Percentiles rank a stretch among this genome's conserved stretches.
phyloP scores from a whole-genome alignment of 352 stramenopile genomes.

The Pythium diclinum region DNA sequence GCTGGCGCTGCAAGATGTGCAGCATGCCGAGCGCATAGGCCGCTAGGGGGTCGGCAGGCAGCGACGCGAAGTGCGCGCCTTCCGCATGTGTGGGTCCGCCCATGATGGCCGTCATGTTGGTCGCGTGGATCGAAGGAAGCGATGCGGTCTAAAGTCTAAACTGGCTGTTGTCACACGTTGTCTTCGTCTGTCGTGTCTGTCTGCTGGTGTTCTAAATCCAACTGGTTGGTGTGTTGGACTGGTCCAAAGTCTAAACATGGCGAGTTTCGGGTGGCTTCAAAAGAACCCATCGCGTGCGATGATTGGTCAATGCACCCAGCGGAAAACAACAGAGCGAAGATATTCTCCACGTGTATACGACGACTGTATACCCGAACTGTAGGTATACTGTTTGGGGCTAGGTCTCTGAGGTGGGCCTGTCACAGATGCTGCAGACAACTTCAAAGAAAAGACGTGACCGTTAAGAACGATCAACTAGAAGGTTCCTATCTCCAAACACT shows the following conservation, averaged over 20 bases:
- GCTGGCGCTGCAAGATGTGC: constrained; percentile 21
- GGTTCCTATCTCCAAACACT: not conserved
- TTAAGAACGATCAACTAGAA: not conserved
- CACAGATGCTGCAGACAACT: not conserved
- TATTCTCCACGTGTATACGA: not conserved
- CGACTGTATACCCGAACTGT: not conserved
- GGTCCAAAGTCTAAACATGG: not conserved
- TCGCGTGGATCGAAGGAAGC: not conserved
- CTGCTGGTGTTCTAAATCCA: too few species aligned
- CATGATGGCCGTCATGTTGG: not conserved
- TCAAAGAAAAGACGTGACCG: not conserved
- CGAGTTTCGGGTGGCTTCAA: not conserved
- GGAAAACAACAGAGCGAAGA: not conserved
- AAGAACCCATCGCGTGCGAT: constrained; percentile 16
- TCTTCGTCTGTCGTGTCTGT: not conserved
- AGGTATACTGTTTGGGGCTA: not conserved
- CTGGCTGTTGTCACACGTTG: constrained; percentile 11
- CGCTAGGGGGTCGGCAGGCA: constrained; percentile 28
- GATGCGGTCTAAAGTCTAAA: constrained; percentile 14
- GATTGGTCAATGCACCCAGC: constrained; percentile 9
- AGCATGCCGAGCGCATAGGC: constrained; percentile 42
- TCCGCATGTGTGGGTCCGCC: not conserved
- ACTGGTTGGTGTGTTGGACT: too few species aligned
- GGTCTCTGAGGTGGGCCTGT: not conserved
- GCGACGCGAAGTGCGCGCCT: constrained; percentile 23